Base-by-base conservation (phyloP, 208 protist species). In the Zelonia costaricensis region DNA sequence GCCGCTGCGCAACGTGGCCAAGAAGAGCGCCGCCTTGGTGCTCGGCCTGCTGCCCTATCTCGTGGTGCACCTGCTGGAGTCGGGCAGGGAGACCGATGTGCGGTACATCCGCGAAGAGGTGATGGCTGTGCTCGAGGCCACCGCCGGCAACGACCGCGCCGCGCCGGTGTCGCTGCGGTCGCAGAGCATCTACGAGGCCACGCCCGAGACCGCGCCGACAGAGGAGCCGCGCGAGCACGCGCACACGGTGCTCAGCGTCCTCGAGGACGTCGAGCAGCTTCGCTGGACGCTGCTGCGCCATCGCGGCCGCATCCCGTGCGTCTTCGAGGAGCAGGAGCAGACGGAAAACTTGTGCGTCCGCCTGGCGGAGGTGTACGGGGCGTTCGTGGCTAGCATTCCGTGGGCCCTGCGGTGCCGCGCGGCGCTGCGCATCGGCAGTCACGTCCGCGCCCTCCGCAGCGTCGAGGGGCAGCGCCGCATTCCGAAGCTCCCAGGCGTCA, bases 1-100 rank as follows among this genome's bases (percentile, higher is more conserved):
- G 39, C 58, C 84, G n/a, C 62, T 96, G 23, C 86, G 86, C 28
- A 94, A 94, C 73, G 84, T 94, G 23, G 87, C 86, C n/a, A 92
- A 92, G 54, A 74, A 81, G 27, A 83, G 91, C 55, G 53, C 67
- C 10, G 40, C 49, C 3, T 62, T 96, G 28, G 76, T 92, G 16
- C 58, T 56, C 20, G 93, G 80, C 62, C 61, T 94, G 2, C 54
- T 96, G 20, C 91, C 88, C 7, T 84, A 88, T 64, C 75, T 92
- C 23, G 78, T 94, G 12, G 62, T 86, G 49, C 78, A 92, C 55
- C 40, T 96, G 3, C 23, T 94, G 5, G 72, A 76, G 49, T 51
- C 62, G 13, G 72, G 74, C 0, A 71, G 76, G 15, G 48, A 55
- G 23, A 62, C 64, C 16, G 53, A 80, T 28, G 51, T 49, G 36